phyloP scores from a whole-genome alignment of 352 stramenopile genomes.

The Globisporangium orthogonon region DNA sequence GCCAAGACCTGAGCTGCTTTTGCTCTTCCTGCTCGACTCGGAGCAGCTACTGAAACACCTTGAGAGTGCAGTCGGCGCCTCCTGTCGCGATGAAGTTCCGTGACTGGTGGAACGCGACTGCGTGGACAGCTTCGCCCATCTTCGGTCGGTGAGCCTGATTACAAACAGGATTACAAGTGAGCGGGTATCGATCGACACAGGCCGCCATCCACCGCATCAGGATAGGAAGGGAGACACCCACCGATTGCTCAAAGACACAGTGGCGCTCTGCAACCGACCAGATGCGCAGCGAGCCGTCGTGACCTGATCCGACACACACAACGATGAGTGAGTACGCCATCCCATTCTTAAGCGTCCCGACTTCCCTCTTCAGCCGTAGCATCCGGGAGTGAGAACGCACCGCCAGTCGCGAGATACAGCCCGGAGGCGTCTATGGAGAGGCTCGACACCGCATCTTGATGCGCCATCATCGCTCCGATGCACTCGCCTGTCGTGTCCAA shows the following conservation, averaged over 20 bases:
- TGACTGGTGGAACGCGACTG: constrained; percentile 68
- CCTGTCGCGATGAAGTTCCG: constrained; percentile 78
- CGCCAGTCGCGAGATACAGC: constrained; percentile 68
- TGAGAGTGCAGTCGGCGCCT: constrained; percentile 80
- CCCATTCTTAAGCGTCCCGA: too few species aligned
- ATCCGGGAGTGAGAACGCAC: constrained; percentile 17
- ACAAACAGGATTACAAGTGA: background rate
- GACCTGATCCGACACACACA: constrained; percentile 25
- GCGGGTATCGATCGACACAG: background rate
- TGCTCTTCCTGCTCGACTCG: background rate
- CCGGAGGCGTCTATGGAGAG: constrained; percentile 74
- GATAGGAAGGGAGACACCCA: constrained; percentile 8
- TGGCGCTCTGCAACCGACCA: constrained; percentile 79
- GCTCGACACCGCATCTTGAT: constrained; percentile 77
- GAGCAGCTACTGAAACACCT: constrained; percentile 76
- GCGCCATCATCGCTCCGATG: constrained; percentile 64
- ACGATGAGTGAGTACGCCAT: too few species aligned
- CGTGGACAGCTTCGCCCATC: constrained; percentile 72
- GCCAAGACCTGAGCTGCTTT: background rate
- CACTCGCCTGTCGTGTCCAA: constrained; percentile 44
- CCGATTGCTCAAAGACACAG: constrained; percentile 84
- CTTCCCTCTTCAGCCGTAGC: too few species aligned
- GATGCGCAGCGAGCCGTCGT: constrained; percentile 79
- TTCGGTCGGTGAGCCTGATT: constrained; percentile 69
- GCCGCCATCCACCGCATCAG: background rate